Base-by-base conservation (phyloP, 345 rosid species). In the Boechera divaricarpa region DNA sequence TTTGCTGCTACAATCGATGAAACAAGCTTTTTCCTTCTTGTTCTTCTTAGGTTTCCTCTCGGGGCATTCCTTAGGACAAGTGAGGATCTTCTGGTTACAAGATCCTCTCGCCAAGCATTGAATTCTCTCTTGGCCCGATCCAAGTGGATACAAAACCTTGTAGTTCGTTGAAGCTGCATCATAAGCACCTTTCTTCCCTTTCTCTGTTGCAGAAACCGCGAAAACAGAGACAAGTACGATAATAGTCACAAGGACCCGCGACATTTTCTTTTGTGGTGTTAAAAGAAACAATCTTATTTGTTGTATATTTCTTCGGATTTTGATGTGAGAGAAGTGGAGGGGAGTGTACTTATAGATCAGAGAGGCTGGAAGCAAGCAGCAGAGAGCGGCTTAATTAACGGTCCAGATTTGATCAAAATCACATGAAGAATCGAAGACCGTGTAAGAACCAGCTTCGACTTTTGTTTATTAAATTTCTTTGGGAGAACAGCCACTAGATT, bases 1-100 rank as follows among this genome's bases (percentile, higher is more conserved):
- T 80, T 79, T 87, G 88, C 88, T 89, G 69, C 94, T 88, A 80
- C 98, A 90, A 72, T 90, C 87, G 31, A 87, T 36, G 80, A 82
- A 88, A 82, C 98, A 90, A 0, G 82, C 91, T 76, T 92, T 92
- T 13, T 75, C 31, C 77, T 86, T 82, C 82, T 62, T 86, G 79
- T 86, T 87, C 16, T 42, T 39, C 67, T 7, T 64, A 0, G 98
- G 98, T 85, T 92, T 92, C 83, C 94, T 85, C 62, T 78, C 49
- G 9, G 85, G 87, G 79, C 94, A 90, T 67, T 92, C 82, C 42
- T 77, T 45, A 2, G 94, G 98, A 65, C 98, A 92, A n/a, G 79
- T 82, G 28, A 88, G 89, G 11, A 80, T 81, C 79, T 85, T 80
- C 42, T 65, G 11, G 36, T 59, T 77, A 73, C 96, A 90, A 28